Base-by-base conservation (phyloP, 805 yeast genomes). In the Candida peoriensis region DNA sequence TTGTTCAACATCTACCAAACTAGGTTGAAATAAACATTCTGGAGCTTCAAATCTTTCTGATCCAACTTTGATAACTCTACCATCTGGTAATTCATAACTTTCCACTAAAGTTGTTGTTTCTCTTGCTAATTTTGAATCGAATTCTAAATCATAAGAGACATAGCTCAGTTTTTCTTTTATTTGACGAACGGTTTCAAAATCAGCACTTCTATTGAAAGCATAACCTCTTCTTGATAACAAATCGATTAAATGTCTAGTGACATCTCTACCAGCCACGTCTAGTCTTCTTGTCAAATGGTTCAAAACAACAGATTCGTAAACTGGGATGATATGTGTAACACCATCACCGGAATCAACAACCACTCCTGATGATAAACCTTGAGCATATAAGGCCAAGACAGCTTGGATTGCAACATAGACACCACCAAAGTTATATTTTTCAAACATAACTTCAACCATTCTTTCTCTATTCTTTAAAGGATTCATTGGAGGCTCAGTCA, bases 331-430 rank as follows among this genome's bases (percentile, higher is more conserved):
- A 58, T 93, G 98, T 4, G 98, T 93, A 30, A 90, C 98, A 64
- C 97, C 97, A 59, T 89, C 97, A 55, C 98, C 98, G 4, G 96
- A 87, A 61, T 93, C 98, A 16, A 93, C 97, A 39, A 93, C 98
- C 14, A 93, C 97, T 51, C 98, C 98, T 0, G 95, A 84, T 18
- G 94, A 81, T 50, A 90, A 72, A 42, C 97, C 97, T 64, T 93
- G 97, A 2, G 97, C 97, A 52, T 93, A 93, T 37, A 93, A 72
- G 0, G 97, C 97, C 54, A 93, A 72, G n/a, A 93, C 98, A 4
- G 97, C 97, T 68, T 90, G 97, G 54, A 86, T 87, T 15, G 96
- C 96, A 30, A 89, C 96, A 50, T 90, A 89, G 8, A 89, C 95
- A 14, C 96, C 96, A 24, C 90, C 87, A 58, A 88, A 84, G 39